Base-by-base conservation (phyloP, 2,329 filamentous ascomycete species). In the Colletotrichum spinosum region DNA sequence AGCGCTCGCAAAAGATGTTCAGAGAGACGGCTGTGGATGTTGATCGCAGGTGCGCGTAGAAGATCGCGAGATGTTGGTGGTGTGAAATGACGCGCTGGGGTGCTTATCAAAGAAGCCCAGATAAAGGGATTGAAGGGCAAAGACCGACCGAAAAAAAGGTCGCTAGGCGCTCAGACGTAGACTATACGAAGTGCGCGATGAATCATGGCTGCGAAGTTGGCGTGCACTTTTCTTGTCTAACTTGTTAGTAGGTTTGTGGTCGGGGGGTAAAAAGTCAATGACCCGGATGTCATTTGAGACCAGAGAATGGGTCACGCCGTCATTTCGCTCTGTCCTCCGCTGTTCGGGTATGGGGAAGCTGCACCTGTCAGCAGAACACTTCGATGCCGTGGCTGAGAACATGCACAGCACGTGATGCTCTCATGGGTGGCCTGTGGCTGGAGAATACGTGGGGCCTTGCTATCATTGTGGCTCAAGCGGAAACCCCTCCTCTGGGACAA, bases 81-180 rank as follows among this genome's bases (percentile, higher is more conserved):
- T 50, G 37, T 35, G 3, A 15, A 35, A 56, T 53, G 37, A 65
- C 48, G 60, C 48, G 42, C 48, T 52, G 63, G 58, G 46, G 58
- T 46, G 58, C 52, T 41, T 4, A 7, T 46, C 37, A 34, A 8
- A 8, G 34, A 44, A 13, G 15, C 11, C 25, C 25, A 6, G 11
- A n/a, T 13, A 52, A 12, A 34, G 25, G 25, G 25, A 34, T 58
- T 37, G 46, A 42, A 38, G 45, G 52, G 17, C 13, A 45, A 10
- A 12, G 11, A 4, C 15, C 42, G 42, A 13, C 8, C 42, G n/a
- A 8, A 8, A 17, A n/a, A n/a, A 17, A n/a, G 15, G 44, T 46
- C 44, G 15, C 62, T 44, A 38, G 37, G 34, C 38, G 41, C n/a
- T 55, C 52, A 62, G 38, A 52, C 46, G 35, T 5, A 42, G 35